A percentile compares a stretch with the other conserved stretches of the same genome.
Evolutionary conservation across 768 basidiomycete species (phyloP).

Genomic region (Leccinum arenicola): DNA sequence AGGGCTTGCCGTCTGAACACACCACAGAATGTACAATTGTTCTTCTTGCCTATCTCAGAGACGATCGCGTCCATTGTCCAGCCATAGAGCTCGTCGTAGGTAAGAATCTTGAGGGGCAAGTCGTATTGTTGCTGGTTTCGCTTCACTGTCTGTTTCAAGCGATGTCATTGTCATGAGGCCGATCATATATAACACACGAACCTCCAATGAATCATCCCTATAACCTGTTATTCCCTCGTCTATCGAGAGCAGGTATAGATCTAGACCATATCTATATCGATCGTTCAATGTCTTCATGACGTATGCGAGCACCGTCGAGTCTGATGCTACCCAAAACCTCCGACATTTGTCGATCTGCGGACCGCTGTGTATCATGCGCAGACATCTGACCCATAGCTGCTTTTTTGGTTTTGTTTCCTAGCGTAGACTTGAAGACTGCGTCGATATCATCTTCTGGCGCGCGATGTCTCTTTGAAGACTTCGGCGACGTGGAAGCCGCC

Average conservation of each 20-base stretch:
- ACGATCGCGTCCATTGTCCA: slow-evolving; percentile 99
- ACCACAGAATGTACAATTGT: slow-evolving; percentile 99
- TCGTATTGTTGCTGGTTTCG: slow-evolving; percentile 94
- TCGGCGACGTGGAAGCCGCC: too few species aligned
- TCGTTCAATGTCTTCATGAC: slow-evolving; percentile 96
- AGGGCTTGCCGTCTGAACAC: slow-evolving; percentile 96
- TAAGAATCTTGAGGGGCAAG: slow-evolving; percentile 93
- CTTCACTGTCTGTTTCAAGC: slow-evolving; percentile 78
- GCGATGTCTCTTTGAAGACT: too few species aligned
- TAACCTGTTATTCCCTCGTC: slow-evolving; percentile 99
- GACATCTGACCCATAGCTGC: too few species aligned
- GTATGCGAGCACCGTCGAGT: slow-evolving; percentile 96
- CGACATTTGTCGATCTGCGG: too few species aligned
- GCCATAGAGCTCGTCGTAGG: slow-evolving; percentile 94
- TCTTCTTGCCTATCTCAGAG: slow-evolving; percentile 91
- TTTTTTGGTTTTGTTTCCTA: too few species aligned
- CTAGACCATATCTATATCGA: slow-evolving; percentile 87
- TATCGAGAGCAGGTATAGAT: slow-evolving; percentile 90
- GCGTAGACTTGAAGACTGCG: too few species aligned
- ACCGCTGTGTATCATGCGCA: too few species aligned
- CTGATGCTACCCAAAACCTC: too few species aligned
- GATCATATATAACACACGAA: slow-evolving; percentile 28
- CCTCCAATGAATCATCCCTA: slow-evolving; percentile 95
- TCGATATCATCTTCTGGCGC: too few species aligned
- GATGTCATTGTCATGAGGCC: slow-evolving; percentile 1